A percentile compares a stretch with the other conserved stretches of the same genome.
These are phyloP conservation scores for Botryotinia narcissicola DNA, from an alignment of 2,329 filamentous ascomycete species.

Conservation along the genomic window DNA sequence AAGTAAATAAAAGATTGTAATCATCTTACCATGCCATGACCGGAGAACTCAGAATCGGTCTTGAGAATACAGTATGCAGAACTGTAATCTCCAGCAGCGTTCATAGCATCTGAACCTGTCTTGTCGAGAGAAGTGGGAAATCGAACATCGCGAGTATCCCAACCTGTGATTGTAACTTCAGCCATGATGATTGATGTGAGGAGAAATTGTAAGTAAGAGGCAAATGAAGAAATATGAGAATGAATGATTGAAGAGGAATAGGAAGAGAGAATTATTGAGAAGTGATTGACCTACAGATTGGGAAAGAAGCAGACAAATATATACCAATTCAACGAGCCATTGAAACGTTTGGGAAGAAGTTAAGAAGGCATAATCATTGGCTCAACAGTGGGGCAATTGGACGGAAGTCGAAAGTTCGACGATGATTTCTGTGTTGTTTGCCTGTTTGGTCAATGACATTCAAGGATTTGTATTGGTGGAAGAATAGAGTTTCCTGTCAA, in stretches of 20 bases:
- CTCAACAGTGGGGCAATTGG: constrained; percentile 7
- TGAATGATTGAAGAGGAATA: not conserved
- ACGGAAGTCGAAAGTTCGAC: not conserved
- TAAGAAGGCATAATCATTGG: not conserved
- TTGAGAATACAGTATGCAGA: constrained; percentile 90
- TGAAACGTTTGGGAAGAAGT: not conserved
- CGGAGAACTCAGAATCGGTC: constrained; percentile 69
- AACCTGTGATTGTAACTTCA: constrained; percentile 70
- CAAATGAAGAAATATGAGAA: not conserved
- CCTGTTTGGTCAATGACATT: not conserved
- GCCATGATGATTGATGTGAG: constrained; percentile 40
- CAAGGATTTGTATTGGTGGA: constrained; percentile 11
- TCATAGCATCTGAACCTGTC: constrained; percentile 97
- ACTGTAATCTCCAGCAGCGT: constrained; percentile 88
- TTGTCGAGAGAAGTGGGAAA: constrained; percentile 93
- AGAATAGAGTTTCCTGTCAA: constrained; percentile 11
- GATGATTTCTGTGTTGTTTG: constrained; percentile 10
- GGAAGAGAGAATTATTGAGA: not conserved
- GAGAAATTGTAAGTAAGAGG: not conserved
- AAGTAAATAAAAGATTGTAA: not conserved
- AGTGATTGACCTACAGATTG: no score
- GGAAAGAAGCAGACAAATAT: constrained; percentile 8
- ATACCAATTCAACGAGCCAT: not conserved
- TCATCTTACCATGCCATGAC: constrained; percentile 70
- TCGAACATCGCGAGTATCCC: constrained; percentile 69